phyloP scores from a whole-genome alignment of 1,139 yeast species.

The Williopsis jadinii region DNA sequence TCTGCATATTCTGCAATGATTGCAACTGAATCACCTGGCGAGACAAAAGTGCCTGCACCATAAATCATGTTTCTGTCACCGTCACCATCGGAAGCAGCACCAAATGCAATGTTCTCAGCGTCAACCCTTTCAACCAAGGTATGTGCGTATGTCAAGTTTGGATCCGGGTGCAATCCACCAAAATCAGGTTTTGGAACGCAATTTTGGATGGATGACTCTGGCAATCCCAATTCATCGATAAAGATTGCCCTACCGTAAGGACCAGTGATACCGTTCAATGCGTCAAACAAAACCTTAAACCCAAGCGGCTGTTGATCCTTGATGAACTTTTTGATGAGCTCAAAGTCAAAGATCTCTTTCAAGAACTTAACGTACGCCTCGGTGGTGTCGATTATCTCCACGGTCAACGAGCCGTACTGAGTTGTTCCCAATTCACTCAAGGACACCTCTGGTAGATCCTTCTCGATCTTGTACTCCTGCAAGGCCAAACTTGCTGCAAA shows the following conservation, averaged over 20 bases:
- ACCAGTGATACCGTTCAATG: conserved; percentile 93
- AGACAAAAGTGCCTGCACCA: conserved; percentile 91
- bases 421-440: conserved; percentile 48
- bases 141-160: conserved; percentile 90
- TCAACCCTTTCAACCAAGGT: conserved; percentile 85
- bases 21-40: conserved; percentile 98
- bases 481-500: conserved; percentile 61
- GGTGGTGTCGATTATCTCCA: conserved; percentile 82
- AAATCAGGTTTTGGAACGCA: conserved; percentile 77
- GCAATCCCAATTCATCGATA: conserved; percentile 76
- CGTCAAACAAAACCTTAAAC: conserved; percentile 79
- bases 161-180: conserved; percentile 98
- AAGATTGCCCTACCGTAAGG: conserved; percentile 89
- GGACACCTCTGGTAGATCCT: conserved; percentile 54
- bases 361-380: conserved; percentile 70
- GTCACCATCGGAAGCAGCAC: conserved; percentile 98
- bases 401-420: conserved; percentile 43
- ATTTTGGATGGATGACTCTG: conserved; percentile 68
- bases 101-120: conserved; percentile 73
- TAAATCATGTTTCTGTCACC: conserved; percentile 99
- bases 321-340: conserved; percentile 68
- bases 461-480: conserved; percentile 49
- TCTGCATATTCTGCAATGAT: conserved; percentile 90
- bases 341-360: conserved; percentile 85
- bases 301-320: conserved; percentile 34